phyloP scores from a whole-genome alignment of 306 rosid genomes.

The Prunus fruticosa region DNA sequence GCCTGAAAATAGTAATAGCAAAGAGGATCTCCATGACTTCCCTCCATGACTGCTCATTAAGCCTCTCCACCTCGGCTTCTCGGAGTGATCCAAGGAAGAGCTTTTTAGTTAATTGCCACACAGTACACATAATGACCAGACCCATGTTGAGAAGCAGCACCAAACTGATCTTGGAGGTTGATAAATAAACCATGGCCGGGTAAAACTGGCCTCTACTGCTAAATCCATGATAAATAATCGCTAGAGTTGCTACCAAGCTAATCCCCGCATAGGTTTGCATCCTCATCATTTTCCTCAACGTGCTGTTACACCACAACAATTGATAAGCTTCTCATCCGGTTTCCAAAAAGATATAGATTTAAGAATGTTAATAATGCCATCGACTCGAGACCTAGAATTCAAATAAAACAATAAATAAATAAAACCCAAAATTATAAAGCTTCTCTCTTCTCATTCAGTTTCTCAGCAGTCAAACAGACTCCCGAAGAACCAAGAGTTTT shows the following conservation, averaged over 20 bases:
- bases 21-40: constrained; percentile 98
- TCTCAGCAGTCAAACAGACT: constrained; percentile 2
- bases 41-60: constrained; percentile 97
- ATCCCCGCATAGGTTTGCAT: constrained; percentile 87
- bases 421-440: background rate
- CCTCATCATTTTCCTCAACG: constrained; percentile 66
- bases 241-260: constrained; percentile 81
- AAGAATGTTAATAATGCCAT: background rate
- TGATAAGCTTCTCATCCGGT: background rate
- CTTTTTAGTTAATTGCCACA: constrained; percentile 87
- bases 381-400: constrained; percentile 2
- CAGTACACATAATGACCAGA: constrained; percentile 73
- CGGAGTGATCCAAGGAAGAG: constrained; percentile 85
- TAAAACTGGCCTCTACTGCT: constrained; percentile 95
- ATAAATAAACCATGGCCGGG: constrained; percentile 93
- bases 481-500: background rate
- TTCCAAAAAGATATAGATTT: background rate
- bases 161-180: constrained; percentile 94
- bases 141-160: constrained; percentile 98
- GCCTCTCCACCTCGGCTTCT: constrained; percentile 99
- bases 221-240: constrained; percentile 85
- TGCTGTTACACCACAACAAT: constrained; percentile 12
- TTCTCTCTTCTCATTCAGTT: background rate
- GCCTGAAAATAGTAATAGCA: constrained; percentile 93
- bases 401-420: background rate